Evolutionary conservation across 2,329 filamentous ascomycete species (phyloP).

Genomic region (Fusarium anthophilum): DNA sequence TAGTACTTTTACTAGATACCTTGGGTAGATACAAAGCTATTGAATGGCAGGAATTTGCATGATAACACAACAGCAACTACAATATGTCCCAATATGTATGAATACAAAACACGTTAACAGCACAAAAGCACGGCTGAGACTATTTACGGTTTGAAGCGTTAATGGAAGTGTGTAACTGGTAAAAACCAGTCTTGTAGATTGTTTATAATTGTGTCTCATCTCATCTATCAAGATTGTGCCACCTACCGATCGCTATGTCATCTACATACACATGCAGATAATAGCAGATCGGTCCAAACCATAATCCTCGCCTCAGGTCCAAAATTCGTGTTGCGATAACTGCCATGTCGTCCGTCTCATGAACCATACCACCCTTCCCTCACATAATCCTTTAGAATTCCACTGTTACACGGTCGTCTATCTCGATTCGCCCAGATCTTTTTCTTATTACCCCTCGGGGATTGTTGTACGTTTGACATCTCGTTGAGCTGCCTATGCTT

Average conservation of each 20-base stretch:
- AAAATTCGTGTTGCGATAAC: slow-evolving; percentile 22
- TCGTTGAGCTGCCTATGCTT: slow-evolving; percentile 6
- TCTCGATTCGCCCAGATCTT: not conserved
- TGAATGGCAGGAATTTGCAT: not conserved
- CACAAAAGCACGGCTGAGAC: not conserved
- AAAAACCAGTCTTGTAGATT: not conserved
- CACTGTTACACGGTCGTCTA: slow-evolving; percentile 13
- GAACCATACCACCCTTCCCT: slow-evolving; percentile 8
- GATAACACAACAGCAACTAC: not conserved
- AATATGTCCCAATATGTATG: not conserved
- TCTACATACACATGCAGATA: not conserved
- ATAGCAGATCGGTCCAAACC: not conserved
- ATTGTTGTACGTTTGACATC: slow-evolving; percentile 7
- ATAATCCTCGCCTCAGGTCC: not conserved
- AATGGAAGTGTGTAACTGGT: not conserved
- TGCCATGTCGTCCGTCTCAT: slow-evolving; percentile 23
- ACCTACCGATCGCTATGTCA: not conserved
- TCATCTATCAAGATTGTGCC: slow-evolving; percentile 21
- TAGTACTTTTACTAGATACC: not conserved
- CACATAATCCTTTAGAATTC: not conserved
- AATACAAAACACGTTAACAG: not conserved
- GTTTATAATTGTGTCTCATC: slow-evolving; percentile 18
- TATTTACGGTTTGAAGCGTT: not conserved
- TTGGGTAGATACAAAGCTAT: not conserved
- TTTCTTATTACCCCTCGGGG: slow-evolving; percentile 25